phyloP scores from a whole-genome alignment of 805 yeast genomes.

The Candida maltosa region DNA sequence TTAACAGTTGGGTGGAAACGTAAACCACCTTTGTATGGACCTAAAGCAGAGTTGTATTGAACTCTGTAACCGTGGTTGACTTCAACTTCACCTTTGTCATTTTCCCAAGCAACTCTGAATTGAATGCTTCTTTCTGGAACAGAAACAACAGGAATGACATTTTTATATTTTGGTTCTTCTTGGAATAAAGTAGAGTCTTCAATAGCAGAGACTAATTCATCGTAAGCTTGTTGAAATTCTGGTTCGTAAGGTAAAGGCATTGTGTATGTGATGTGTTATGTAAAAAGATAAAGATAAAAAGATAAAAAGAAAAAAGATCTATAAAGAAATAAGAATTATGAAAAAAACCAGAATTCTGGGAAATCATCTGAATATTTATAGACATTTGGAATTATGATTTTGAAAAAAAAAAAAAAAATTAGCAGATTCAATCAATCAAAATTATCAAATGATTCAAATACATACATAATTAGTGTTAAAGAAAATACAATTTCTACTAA shows the following conservation, averaged over 20 bases:
- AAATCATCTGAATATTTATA: too few relatives aligned
- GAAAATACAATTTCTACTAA: too few relatives aligned
- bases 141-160: conserved; percentile 84
- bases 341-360: too few relatives aligned
- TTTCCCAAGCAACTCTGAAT: conserved; percentile 98
- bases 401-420: too few relatives aligned
- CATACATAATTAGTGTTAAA: too few relatives aligned
- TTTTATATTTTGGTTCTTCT: conserved; percentile 85
- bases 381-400: too few relatives aligned
- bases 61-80: conserved; percentile 98
- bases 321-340: too few relatives aligned
- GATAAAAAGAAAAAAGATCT: too few relatives aligned
- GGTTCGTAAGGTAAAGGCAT: conserved; percentile 92
- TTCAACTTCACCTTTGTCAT: conserved; percentile 86
- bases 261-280: too few relatives aligned
- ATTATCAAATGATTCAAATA: too few relatives aligned
- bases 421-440: too few relatives aligned
- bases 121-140: conserved; percentile 95
- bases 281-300: too few relatives aligned
- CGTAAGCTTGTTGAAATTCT: conserved; percentile 97
- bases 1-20: conserved; percentile 97
- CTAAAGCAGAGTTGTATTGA: conserved; percentile 96
- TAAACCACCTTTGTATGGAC: conserved; percentile 99
- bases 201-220: conserved; percentile 85
- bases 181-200: conserved; percentile 88